These are phyloP conservation scores for Arthrobotrys entomopaga DNA, from an alignment of 2,329 filamentous ascomycete species.

Conservation along the genomic window DNA sequence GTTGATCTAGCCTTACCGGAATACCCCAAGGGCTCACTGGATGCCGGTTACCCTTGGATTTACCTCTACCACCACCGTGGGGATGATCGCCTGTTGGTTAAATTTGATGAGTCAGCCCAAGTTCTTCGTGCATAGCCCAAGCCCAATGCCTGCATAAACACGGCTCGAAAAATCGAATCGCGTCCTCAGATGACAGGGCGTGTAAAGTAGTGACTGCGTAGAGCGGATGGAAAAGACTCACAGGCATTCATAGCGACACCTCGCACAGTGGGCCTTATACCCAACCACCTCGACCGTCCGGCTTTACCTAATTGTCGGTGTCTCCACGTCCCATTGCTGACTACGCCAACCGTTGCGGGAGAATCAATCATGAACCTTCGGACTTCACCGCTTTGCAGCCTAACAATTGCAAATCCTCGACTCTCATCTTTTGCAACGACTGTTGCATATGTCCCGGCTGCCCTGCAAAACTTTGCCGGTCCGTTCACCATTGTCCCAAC, in stretches of 20 bases:
- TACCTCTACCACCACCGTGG: slow-evolving; percentile 98
- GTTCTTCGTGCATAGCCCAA: slow-evolving; percentile 1
- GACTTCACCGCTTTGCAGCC: slow-evolving; percentile 91
- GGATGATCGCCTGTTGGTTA: slow-evolving; percentile 79
- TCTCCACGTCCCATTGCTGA: slow-evolving; percentile 92
- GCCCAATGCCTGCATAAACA: slow-evolving; percentile 9
- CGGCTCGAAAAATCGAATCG: background rate
- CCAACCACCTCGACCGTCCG: slow-evolving; percentile 90
- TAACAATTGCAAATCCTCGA: slow-evolving; percentile 78
- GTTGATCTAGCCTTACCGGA: slow-evolving; percentile 75
- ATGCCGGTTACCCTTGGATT: slow-evolving; percentile 97
- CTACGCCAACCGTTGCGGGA: slow-evolving; percentile 91
- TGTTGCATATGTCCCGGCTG: slow-evolving; percentile 89
- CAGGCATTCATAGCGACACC: slow-evolving; percentile 98
- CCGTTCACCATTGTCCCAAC: slow-evolving; percentile 80
- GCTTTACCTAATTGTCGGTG: slow-evolving; percentile 94
- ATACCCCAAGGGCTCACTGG: slow-evolving; percentile 97
- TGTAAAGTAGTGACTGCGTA: background rate
- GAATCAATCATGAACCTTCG: slow-evolving; percentile 89
- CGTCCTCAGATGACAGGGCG: background rate
- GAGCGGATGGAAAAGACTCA: slow-evolving; percentile 63
- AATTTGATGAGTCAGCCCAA: slow-evolving; percentile 53
- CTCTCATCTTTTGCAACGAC: slow-evolving; percentile 89
- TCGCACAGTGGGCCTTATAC: slow-evolving; percentile 92
- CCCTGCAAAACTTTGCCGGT: slow-evolving; percentile 89